Base-by-base conservation (phyloP, 1,284 basidiomycete genomes). In the Ceratorhiza oryzae-sativae region DNA sequence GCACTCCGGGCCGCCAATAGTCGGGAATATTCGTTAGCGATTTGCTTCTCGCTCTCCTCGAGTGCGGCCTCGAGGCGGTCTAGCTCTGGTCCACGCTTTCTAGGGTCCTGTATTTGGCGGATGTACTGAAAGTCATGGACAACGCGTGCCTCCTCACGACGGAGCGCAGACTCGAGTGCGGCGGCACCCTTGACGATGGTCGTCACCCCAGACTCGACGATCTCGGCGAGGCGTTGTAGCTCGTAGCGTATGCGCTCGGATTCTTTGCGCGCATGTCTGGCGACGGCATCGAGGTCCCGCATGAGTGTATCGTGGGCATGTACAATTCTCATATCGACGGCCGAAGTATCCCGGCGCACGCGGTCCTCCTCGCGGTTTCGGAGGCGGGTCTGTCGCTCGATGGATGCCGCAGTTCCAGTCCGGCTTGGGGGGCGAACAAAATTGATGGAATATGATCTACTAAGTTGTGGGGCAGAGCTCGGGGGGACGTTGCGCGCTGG, bases 71-170 rank as follows among this genome's bases (percentile, higher is more conserved):
- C 63, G 63, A 68, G 63, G 63, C 63, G 51, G 39, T 68, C 63
- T 30, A 68, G 63, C 51, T 68, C 63, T 42, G 63, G 63, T 20
- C 63, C 63, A 68, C 63, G 63, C 63, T 68, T 65, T 68, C 63
- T 68, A 68, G 63, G 63, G 63, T 68, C 63, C 39, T 68, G 63
- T 55, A 68, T 68, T 56, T 68, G 63, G 49, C 63, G 49, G 30
- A 68, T 68, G 20, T 30, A 68, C 39, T 68, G 63, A 27, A 68
- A 68, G 46, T 68, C 63, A 20, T 51, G 34, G 32, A 51, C 51
- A 39, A 68, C 63, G 34, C 63, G 63, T 68, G 63, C 51, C 63
- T 68, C 63, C 20, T 68, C 63, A 13, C 51, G 49, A 20, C 63
- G 63, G 15, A 68, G 51, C 23, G 51, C 36, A 27, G 30, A 12